phyloP scores from a whole-genome alignment of 2,329 filamentous ascomycete species.

The Lachnellula hyalina region DNA sequence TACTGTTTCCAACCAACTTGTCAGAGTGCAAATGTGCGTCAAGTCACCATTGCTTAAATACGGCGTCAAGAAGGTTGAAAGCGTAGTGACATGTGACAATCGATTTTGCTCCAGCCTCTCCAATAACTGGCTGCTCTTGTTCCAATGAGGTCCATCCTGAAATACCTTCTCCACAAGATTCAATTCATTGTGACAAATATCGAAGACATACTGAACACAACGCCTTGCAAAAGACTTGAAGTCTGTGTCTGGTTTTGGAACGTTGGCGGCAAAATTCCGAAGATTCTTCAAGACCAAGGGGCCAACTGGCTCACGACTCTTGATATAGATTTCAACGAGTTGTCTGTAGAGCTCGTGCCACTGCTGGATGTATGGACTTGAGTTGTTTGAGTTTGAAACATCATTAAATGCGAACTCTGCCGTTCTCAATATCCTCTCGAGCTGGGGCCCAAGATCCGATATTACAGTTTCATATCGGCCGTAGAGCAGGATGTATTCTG shows the following conservation, averaged over 20 bases:
- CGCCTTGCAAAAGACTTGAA: constrained; percentile 28
- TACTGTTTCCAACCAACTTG: constrained; percentile 29
- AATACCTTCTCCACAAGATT: constrained; percentile 27
- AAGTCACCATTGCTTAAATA: constrained; percentile 26
- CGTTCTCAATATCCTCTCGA: constrained; percentile 49
- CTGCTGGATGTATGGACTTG: constrained; percentile 55
- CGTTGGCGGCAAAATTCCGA: constrained; percentile 35
- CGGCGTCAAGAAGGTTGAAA: constrained; percentile 24
- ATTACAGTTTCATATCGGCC: constrained; percentile 59
- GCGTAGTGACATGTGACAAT: constrained; percentile 25
- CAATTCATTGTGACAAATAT: constrained; percentile 30
- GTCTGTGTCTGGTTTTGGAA: constrained; percentile 25
- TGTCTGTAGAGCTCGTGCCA: constrained; percentile 50
- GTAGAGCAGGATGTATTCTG: constrained; percentile 65
- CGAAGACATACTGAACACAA: constrained; percentile 28
- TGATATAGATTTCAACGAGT: constrained; percentile 47
- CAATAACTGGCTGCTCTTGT: constrained; percentile 23
- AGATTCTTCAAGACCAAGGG: constrained; percentile 55
- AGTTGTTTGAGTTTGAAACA: constrained; percentile 60
- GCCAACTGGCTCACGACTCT: constrained; percentile 43
- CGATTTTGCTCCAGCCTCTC: constrained; percentile 27
- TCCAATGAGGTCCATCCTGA: constrained; percentile 26
- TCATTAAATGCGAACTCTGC: constrained; percentile 46
- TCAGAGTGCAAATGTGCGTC: constrained; percentile 24
- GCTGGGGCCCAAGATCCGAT: constrained; percentile 49